phyloP scores from a whole-genome alignment of 1,139 yeast species.

The Williopsis jadinii region DNA sequence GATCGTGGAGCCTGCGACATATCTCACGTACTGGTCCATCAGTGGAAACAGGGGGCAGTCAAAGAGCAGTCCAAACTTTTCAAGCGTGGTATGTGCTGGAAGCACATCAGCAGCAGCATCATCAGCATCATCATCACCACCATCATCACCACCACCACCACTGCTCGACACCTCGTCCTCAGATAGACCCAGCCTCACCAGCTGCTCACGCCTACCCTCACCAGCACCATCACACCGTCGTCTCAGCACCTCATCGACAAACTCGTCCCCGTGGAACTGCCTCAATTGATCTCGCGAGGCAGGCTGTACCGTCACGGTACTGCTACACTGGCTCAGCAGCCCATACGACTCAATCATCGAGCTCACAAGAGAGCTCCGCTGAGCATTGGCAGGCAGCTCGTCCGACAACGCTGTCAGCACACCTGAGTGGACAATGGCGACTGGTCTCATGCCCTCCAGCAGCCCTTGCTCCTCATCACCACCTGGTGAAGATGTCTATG shows the following conservation, averaged over 20 bases:
- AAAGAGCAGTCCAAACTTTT: slow-evolving; percentile 37
- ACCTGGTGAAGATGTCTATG: too few relatives aligned
- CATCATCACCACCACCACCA: slow-evolving; percentile 3
- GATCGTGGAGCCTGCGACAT: slow-evolving; percentile 54
- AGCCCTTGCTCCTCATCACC: too few relatives aligned
- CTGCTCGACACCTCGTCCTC: slow-evolving; percentile 1
- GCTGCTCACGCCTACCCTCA: not conserved
- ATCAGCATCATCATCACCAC: too few relatives aligned
- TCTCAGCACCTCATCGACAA: slow-evolving; percentile 29
- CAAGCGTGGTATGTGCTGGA: slow-evolving; percentile 9
- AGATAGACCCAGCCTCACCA: not conserved
- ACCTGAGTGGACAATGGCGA: slow-evolving; percentile 17
- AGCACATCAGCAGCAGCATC: too few relatives aligned
- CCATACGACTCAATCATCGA: slow-evolving; percentile 38
- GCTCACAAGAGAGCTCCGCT: slow-evolving; percentile 41
- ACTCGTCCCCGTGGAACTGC: slow-evolving; percentile 35
- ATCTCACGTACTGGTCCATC: slow-evolving; percentile 42
- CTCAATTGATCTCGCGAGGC: slow-evolving; percentile 27
- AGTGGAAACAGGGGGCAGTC: slow-evolving; percentile 63
- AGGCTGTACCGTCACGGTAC: slow-evolving; percentile 22
- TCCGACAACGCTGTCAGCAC: slow-evolving; percentile 31
- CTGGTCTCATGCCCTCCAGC: not conserved
- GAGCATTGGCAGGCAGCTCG: slow-evolving; percentile 44
- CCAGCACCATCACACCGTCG: slow-evolving; percentile 15
- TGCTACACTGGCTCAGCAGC: slow-evolving; percentile 25